Evolutionary conservation across 352 stramenopile genomes (phyloP), one percentile per base, ranked within the genome.

Genomic region (Pythium dissotocum): DNA sequence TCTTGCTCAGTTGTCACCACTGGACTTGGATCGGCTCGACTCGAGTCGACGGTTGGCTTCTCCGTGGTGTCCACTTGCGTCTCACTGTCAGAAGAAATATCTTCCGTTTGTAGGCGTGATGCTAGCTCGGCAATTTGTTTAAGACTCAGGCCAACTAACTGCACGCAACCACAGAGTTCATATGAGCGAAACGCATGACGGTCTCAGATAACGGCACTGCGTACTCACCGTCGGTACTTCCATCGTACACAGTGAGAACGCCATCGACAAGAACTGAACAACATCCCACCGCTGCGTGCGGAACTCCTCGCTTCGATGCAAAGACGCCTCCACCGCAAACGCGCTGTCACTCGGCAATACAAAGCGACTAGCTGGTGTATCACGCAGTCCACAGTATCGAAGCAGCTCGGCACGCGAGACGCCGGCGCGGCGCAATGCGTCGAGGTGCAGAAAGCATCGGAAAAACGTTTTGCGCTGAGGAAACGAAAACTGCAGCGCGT

Each of bases 211-310:
- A 52, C 9, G 0, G 16, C 44, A 13, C 9, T 16, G 1, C 36
- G 6, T 2, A 28, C 42, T 65, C 65, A 85, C 83, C 69, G 24
- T 61, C 24, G 21, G 40, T 5, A 67, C 40, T 0, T 82, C 69
- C 38, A 80, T 69, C 18, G 83, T 90, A n/a, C 83, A 91, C 16
- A 90, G 28, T 5, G 83, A 88, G 58, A 89, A 91, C 46, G 71
- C 83, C 21, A 73, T 35, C 1, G 75, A 75, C 36, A 91, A 58
- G 9, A 88, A 62, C 49, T 91, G 83, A 21, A 80, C 55, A 28
- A 91, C 73, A 57, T 91, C 81, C 80, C 81, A 91, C 35, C 83
- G 79, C 68, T 77, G 66, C 0, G 42, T 66, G 0, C 62, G 58
- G 35, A 71, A 75, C 24, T 61, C 54, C 5, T 70, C 71, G 10